phyloP scores from a whole-genome alignment of 2,329 filamentous ascomycete species.

The Anisogramma anomala region DNA sequence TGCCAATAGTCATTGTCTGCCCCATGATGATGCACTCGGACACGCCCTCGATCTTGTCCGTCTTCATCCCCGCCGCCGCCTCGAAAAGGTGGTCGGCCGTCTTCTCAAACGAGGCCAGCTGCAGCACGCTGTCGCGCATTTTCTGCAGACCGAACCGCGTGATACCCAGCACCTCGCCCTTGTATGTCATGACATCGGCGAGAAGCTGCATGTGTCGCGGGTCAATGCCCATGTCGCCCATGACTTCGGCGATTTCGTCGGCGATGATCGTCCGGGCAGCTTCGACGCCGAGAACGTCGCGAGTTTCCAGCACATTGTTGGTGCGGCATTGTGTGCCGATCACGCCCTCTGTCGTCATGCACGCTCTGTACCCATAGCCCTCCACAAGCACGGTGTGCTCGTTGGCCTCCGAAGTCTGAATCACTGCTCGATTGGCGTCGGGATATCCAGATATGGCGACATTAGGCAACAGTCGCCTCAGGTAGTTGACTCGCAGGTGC shows the following conservation, averaged over 20 bases:
- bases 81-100: conserved; percentile 96
- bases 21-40: conserved; percentile 98
- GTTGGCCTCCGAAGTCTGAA: conserved; percentile 63
- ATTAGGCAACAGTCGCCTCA: conserved; percentile 69
- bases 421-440: conserved; percentile 75
- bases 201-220: conserved; percentile 95
- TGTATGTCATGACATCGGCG: conserved; percentile 98
- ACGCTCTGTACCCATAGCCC: conserved; percentile 79
- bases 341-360: conserved; percentile 90
- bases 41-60: conserved; percentile 84
- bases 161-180: conserved; percentile 91
- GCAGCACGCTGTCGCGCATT: conserved; percentile 88
- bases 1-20: conserved; percentile 84
- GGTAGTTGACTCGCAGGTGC: conserved; percentile 68
- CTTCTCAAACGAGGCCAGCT: conserved; percentile 94
- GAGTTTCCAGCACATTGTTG: conserved; percentile 85
- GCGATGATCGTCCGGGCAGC: conserved; percentile 85
- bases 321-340: conserved; percentile 61
- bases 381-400: conserved; percentile 75
- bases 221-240: conserved; percentile 91
- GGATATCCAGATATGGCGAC: conserved; percentile 88
- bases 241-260: conserved; percentile 75
- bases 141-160: conserved; percentile 93
- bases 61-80: conserved; percentile 83
- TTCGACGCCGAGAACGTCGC: conserved; percentile 85